Percentiles rank a stretch among this genome's conserved stretches.
Evolutionary conservation across 2,329 filamentous ascomycete genomes (phyloP).

Genomic region (Alternaria triticimaculans): DNA sequence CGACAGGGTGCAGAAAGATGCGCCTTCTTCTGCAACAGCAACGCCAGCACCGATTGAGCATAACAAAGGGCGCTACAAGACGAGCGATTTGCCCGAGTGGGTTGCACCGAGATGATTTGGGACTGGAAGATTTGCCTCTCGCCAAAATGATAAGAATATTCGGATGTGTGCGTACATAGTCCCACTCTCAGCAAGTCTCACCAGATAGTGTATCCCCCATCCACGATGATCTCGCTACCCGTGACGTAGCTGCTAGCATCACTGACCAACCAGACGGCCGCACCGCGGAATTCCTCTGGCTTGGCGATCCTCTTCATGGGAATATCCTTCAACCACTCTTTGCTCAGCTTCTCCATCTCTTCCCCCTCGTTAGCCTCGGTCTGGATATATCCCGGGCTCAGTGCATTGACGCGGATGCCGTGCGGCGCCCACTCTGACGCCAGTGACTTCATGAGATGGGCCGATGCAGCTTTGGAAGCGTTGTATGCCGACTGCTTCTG

Average conservation of each 20-base stretch:
- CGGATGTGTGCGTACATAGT: neutral
- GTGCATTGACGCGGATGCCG: conserved; percentile 79
- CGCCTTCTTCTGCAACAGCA: neutral
- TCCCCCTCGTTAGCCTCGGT: conserved; percentile 67
- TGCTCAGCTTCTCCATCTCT: conserved; percentile 17
- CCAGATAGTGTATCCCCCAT: conserved; percentile 53
- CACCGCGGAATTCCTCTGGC: conserved; percentile 49
- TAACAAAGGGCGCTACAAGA: neutral
- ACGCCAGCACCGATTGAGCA: neutral
- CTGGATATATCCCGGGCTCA: conserved; percentile 87
- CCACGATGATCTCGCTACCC: conserved; percentile 65
- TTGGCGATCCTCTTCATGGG: conserved; percentile 47
- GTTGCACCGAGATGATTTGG: neutral
- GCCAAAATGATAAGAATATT: neutral
- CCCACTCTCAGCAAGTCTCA: neutral
- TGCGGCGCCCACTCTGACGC: conserved; percentile 83
- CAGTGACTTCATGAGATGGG: conserved; percentile 76
- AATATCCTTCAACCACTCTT: conserved; percentile 45
- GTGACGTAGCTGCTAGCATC: conserved; percentile 69
- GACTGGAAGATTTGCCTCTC: neutral
- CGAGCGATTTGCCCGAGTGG: neutral
- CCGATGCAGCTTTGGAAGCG: conserved; percentile 65
- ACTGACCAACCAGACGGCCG: conserved; percentile 28
- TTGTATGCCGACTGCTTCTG: conserved; percentile 87
- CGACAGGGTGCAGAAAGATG: neutral